Conservation (phyloP, 768 basidiomycete genomes). For the Suillus decipiens region DNA sequence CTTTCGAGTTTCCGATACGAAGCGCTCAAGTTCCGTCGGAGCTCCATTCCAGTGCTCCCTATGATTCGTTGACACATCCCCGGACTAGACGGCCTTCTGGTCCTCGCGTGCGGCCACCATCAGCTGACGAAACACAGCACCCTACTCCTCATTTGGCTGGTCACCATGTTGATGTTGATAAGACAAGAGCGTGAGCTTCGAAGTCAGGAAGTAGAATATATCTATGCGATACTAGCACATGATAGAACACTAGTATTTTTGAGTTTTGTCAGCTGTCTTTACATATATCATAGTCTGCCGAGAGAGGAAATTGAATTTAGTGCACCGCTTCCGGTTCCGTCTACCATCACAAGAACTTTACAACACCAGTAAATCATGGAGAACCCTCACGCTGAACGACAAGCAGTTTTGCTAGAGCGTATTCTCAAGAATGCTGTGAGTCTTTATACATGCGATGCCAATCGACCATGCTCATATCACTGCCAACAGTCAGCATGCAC, state of each 20-base stretch:
- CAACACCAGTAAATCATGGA: conserved; percentile 58
- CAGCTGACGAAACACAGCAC: conserved; percentile 17
- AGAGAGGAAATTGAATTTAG: conserved; percentile 1
- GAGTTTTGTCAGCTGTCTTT: not conserved
- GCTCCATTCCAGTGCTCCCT: not conserved
- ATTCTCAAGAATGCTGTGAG: conserved; percentile 88
- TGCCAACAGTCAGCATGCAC: conserved; percentile 81
- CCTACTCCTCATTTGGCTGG: not conserved
- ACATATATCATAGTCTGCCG: no score
- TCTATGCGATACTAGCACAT: not conserved
- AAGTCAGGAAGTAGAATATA: not conserved
- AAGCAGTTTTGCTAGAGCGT: conserved; percentile 86
- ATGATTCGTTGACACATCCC: conserved; percentile 18
- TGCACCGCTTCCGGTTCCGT: not conserved
- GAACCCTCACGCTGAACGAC: conserved; percentile 92
- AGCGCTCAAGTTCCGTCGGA: conserved; percentile 14
- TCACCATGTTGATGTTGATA: not conserved
- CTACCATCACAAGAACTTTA: not conserved
- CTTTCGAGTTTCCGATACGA: conserved; percentile 26
- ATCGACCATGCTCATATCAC: not conserved
- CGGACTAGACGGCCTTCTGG: conserved; percentile 36
- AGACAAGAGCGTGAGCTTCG: no score
- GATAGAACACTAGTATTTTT: not conserved
- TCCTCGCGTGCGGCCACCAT: conserved; percentile 26
- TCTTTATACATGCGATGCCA: conserved; percentile 12